Evolutionary conservation across 2,329 filamentous ascomycete species (phyloP).

Genomic region (Intubia oerlemansii): DNA sequence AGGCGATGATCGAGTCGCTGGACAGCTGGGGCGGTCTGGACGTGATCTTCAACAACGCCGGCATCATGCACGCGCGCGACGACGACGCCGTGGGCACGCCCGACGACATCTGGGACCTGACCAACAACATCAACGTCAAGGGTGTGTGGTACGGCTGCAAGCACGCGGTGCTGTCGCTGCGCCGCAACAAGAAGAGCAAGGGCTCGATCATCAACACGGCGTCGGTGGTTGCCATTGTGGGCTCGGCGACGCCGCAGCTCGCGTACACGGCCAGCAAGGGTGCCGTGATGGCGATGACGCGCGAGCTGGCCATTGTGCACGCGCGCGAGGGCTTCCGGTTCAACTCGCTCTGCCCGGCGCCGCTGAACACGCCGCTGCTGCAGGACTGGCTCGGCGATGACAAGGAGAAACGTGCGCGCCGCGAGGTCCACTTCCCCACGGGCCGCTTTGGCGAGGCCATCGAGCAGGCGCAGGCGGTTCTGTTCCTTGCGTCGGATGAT

Average conservation of each 20-base stretch:
- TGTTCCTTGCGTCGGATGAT: constrained; percentile 77
- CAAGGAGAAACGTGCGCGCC: constrained; percentile 54
- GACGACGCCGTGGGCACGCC: constrained; percentile 65
- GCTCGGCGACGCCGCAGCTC: constrained; percentile 69
- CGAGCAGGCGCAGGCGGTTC: constrained; percentile 74
- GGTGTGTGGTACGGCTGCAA: constrained; percentile 95
- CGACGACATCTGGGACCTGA: constrained; percentile 85
- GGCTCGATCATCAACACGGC: constrained; percentile 85
- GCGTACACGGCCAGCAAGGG: constrained; percentile 92
- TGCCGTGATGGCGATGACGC: constrained; percentile 72
- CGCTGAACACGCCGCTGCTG: constrained; percentile 75
- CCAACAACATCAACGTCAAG: constrained; percentile 90
- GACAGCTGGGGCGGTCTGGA: constrained; percentile 78
- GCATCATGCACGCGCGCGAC: constrained; percentile 81
- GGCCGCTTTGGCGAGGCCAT: constrained; percentile 85
- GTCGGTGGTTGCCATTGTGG: constrained; percentile 70
- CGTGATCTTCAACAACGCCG: constrained; percentile 92
- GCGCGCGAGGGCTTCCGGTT: constrained; percentile 76
- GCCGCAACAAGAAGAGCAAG: constrained; percentile 56
- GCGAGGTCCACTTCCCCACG: constrained; percentile 75
- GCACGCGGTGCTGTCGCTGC: constrained; percentile 66
- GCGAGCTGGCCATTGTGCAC: constrained; percentile 81
- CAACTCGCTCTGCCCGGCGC: constrained; percentile 77
- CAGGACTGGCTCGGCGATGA: constrained; percentile 91
- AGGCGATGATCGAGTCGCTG: constrained; percentile 50